Base-by-base conservation (phyloP, 805 yeast species). In the Starmerella stigmatis region DNA sequence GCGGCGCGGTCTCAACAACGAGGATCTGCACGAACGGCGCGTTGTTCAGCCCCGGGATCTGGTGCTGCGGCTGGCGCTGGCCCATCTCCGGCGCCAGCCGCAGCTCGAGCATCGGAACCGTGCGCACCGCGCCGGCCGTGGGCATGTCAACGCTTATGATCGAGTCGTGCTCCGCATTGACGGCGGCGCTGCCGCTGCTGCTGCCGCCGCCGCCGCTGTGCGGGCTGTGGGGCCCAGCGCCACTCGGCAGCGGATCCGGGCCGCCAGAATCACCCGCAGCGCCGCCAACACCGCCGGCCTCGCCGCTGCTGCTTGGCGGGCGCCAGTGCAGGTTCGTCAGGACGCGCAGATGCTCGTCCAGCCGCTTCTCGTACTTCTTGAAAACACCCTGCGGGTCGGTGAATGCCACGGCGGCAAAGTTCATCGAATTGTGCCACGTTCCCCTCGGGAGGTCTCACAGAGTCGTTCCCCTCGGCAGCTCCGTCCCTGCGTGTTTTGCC, bases 351-450 rank as follows among this genome's bases (percentile, higher is more conserved):
- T 70, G 68, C 11, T 68, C 43, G 17, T 60, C 62, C 15, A 83
- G 59, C 9, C 69, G 72, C 3, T 61, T 56, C 48, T 66, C 55
- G 15, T 81, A 58, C 33, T 63, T 57, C 3, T 72, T 68, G 54
- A 68, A 75, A 1, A 79, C 71, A 22, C 73, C 70, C 56, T 79
- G 81, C 1, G 94, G 94, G 52, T 85, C 94, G 57, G 78, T 81
- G 60, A 74, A 82, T 4, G 84, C 82, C 15, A 80, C 57, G 25
- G 39, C 39, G n/a, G 43, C 45, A 9, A 22, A 19, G 23, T 27
- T 27, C 41, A 36, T 36, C 12, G n/a, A n/a, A n/a, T n/a, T n/a
- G n/a, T n/a, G n/a, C n/a, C n/a, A n/a, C n/a, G n/a, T n/a, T n/a
- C n/a, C n/a, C n/a, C n/a, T n/a, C n/a, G n/a, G n/a, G n/a, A n/a